Conservation (phyloP, 345 rosid species). For the Jatropha curcas region DNA sequence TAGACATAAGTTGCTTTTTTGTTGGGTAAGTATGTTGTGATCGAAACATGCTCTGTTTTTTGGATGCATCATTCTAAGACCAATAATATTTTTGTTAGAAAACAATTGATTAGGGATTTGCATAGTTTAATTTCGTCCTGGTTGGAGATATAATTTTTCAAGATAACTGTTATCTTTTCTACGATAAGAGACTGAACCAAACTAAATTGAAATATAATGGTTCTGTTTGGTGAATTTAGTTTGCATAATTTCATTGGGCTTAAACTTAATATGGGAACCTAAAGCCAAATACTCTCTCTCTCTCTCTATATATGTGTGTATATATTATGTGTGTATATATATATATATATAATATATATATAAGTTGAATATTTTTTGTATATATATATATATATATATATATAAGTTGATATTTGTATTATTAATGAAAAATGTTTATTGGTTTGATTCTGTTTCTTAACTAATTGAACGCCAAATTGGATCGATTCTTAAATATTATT, state of each 20-base stretch:
- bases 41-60: neutral
- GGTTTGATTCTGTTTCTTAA: neutral
- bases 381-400: too few species aligned
- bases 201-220: neutral
- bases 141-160: neutral
- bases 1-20: constrained; percentile 21
- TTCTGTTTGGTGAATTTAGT: too few species aligned
- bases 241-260: too few species aligned
- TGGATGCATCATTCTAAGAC: neutral
- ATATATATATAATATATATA: too few species aligned
- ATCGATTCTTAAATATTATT: neutral
- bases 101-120: neutral
- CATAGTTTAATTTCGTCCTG: neutral
- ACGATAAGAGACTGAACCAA: neutral
- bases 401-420: neutral
- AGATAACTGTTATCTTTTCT: neutral
- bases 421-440: neutral
- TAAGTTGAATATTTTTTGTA: too few species aligned
- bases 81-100: neutral
- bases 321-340: too few species aligned
- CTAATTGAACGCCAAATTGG: neutral
- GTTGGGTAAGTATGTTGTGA: constrained; percentile 29
- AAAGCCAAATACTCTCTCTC: too few species aligned
- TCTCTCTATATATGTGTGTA: too few species aligned
- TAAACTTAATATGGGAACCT: neutral